Evolutionary conservation across 306 rosid species (phyloP).

Genomic region (Cucumis melo): DNA sequence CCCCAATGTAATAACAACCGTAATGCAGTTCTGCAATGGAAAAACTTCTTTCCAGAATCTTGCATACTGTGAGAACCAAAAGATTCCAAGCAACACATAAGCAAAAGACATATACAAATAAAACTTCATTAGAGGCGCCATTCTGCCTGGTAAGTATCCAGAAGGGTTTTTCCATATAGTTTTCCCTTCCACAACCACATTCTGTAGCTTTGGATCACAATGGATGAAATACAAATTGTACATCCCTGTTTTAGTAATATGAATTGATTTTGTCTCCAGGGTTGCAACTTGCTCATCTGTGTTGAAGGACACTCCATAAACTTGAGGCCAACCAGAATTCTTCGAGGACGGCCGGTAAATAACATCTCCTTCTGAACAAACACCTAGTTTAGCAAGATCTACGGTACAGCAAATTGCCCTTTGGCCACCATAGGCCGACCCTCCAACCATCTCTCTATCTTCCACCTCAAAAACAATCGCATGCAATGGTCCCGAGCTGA

Average conservation of each 20-base stretch:
- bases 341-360: slow-evolving; percentile 53
- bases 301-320: slow-evolving; percentile 49
- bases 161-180: slow-evolving; percentile 86
- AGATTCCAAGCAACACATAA: slow-evolving; percentile 68
- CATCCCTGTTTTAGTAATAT: slow-evolving; percentile 76
- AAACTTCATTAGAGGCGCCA: slow-evolving; percentile 90
- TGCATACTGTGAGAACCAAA: slow-evolving; percentile 88
- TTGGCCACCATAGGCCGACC: slow-evolving; percentile 97
- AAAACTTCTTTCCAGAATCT: slow-evolving; percentile 83
- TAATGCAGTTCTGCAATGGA: slow-evolving; percentile 87
- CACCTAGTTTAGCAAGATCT: slow-evolving; percentile 88
- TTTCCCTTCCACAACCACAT: slow-evolving; percentile 69
- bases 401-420: slow-evolving; percentile 92
- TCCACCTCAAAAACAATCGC: slow-evolving; percentile 92
- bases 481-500: slow-evolving; percentile 57
- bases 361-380: slow-evolving; percentile 66
- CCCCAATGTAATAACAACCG: slow-evolving; percentile 79
- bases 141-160: slow-evolving; percentile 91
- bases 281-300: slow-evolving; percentile 33
- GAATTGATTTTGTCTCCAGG: slow-evolving; percentile 46
- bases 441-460: slow-evolving; percentile 88
- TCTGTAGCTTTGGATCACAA: slow-evolving; percentile 66
- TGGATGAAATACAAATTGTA: slow-evolving; percentile 93
- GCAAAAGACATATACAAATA: slow-evolving; percentile 87
- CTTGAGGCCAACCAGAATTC: slow-evolving; percentile 78